These are phyloP conservation scores for Pachyrhizus erosus DNA, from an alignment of 306 rosid species.

Conservation along the genomic window DNA sequence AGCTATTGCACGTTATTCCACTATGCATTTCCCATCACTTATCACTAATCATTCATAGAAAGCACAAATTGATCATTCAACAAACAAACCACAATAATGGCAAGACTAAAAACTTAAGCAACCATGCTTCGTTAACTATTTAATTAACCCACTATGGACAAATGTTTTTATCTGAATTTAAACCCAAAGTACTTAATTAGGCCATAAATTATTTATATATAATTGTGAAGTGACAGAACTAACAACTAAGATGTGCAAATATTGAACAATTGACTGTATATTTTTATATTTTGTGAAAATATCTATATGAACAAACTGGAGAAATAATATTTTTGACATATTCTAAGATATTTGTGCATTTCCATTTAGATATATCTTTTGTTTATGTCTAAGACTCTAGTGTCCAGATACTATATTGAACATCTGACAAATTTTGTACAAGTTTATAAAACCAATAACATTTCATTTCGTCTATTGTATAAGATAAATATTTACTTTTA, in stretches of 20 bases:
- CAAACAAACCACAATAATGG: constrained; percentile 45
- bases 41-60: constrained; percentile 42
- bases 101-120: constrained; percentile 17
- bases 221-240: background rate
- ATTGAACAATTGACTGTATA: background rate
- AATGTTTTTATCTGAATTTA: background rate
- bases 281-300: background rate
- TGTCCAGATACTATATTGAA: background rate
- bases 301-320: background rate
- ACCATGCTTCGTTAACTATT: constrained; percentile 20
- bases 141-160: background rate
- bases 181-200: background rate
- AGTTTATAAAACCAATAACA: background rate
- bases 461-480: background rate
- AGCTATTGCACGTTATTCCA: constrained; percentile 36
- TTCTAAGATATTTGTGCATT: background rate
- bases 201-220: background rate
- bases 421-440: background rate
- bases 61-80: constrained; percentile 22
- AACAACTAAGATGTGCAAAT: background rate
- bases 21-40: constrained; percentile 40
- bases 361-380: background rate
- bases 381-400: background rate
- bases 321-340: background rate
- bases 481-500: background rate